Base-by-base conservation (phyloP, 1,284 basidiomycete genomes). In the Rhodotorula sp. region DNA sequence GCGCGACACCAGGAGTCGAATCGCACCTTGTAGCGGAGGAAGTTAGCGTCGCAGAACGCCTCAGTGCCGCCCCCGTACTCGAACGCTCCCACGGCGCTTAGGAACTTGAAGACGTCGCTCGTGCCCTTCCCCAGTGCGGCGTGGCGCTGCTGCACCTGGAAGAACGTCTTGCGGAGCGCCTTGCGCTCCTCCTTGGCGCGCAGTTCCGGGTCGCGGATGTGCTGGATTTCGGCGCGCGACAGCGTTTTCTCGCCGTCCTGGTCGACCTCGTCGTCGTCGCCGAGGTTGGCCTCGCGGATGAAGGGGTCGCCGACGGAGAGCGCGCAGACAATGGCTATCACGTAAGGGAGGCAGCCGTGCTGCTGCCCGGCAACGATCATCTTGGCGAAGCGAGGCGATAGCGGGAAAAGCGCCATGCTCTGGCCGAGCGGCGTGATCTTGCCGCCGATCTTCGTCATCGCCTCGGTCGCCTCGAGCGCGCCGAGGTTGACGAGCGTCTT, bases 221-320 rank as follows among this genome's bases (percentile, higher is more conserved):
- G 84, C 12, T 82, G 80, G 27, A 88, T 71, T 71, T 86, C 87
- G 19, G 84, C 83, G 5, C 84, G 81, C 10, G 80, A 71, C 72
- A 76, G 78, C 46, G 66, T 67, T 32, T 81, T 80, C 8, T 80
- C 81, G 36, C 53, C 39, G 2, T 86, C 80, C 2, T 41, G 41
- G 21, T 46, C 59, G 21, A 84, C 82, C 17, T 84, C 83, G 51
- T 85, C 83, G n/a, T 83, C 83, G 10, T 84, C 79, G 6, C 82
- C 84, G 3, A 90, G 77, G 21, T 83, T 84, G 56, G 93, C 90
- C 80, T 96, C 94, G 66, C 91, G 89, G 56, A 98, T 81, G 83
- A 99, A 99, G 1, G 97, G 95, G 82, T 99, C 95, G 2, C 97
- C 97, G 27, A 97, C 94, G 8, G 92, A 94, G 72, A 99, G 82